A percentile compares a stretch with the other conserved stretches of the same genome.
phyloP scores from a whole-genome alignment of 257 asterid genomes.

The Forsythia suspensa region DNA sequence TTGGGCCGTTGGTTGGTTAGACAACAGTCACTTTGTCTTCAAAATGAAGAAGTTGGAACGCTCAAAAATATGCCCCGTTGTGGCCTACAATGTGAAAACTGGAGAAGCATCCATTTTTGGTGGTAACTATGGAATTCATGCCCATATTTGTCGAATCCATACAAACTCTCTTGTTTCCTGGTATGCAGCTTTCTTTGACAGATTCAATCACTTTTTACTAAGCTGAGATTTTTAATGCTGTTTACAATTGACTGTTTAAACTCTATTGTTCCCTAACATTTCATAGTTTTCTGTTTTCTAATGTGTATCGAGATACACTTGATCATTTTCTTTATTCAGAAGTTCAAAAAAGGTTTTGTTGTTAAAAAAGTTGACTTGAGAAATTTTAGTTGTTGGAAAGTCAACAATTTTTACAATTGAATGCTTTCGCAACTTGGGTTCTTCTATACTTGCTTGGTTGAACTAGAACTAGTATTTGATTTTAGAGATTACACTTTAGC shows the following conservation, averaged over 20 bases:
- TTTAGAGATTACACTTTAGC: not conserved
- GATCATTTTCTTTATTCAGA: not conserved
- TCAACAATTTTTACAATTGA: too few species aligned
- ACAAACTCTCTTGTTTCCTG: not conserved
- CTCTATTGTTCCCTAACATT: not conserved
- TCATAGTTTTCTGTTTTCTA: not conserved
- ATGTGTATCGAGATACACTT: not conserved
- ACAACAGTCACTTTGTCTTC: not conserved
- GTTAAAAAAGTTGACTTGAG: not conserved
- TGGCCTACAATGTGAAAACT: not conserved
- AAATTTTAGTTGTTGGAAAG: too few species aligned
- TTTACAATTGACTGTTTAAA: not conserved
- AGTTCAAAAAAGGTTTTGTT: not conserved
- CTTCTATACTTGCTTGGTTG: not conserved
- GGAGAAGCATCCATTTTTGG: not conserved
- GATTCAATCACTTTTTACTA: not conserved
- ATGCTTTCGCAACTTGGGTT: too few species aligned
- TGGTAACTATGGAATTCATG: not conserved
- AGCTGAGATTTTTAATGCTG: not conserved
- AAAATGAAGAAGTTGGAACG: not conserved
- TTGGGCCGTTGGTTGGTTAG: constrained; percentile 11
- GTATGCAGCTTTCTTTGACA: not conserved
- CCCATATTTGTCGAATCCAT: not conserved
- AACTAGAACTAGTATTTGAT: not conserved
- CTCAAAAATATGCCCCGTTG: not conserved